These are phyloP conservation scores for Mycena capillaripes DNA, from an alignment of 768 basidiomycete genomes.

Conservation along the genomic window DNA sequence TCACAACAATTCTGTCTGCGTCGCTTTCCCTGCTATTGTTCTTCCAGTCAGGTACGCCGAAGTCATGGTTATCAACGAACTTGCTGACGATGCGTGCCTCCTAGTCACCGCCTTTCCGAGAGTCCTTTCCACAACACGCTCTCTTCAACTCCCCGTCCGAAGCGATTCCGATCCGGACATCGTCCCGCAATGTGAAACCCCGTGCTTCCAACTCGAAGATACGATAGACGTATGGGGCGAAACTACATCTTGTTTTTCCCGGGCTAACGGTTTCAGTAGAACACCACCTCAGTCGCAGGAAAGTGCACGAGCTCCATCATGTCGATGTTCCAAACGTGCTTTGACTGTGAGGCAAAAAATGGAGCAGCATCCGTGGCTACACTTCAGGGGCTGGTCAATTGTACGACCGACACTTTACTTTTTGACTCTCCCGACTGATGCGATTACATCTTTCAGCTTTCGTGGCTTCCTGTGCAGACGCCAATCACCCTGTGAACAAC, in stretches of 20 bases:
- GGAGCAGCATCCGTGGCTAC: neutral
- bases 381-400: conserved; percentile 18
- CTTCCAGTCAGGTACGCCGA: conserved; percentile 17
- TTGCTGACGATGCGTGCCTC: neutral
- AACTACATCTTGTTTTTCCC: neutral
- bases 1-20: conserved; percentile 17
- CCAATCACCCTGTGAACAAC: conserved; percentile 16
- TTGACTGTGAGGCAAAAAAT: conserved; percentile 23
- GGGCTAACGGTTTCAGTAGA: conserved; percentile 2
- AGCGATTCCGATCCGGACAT: conserved; percentile 1
- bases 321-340: conserved; percentile 21
- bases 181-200: conserved; percentile 1
- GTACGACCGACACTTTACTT: neutral
- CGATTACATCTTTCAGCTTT: neutral
- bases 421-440: neutral
- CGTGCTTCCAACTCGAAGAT: conserved; percentile 10
- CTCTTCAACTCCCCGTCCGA: conserved; percentile 5
- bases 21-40: conserved; percentile 15
- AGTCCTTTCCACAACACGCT: neutral
- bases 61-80: neutral
- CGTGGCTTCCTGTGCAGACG: neutral
- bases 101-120: conserved; percentile 3
- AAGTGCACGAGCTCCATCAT: conserved; percentile 18
- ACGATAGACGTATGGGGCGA: conserved; percentile 2
- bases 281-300: neutral